A percentile compares a stretch with the other conserved stretches of the same genome.
Evolutionary conservation across 306 rosid species (phyloP).

Genomic region (Hylodesmum podocarpum): DNA sequence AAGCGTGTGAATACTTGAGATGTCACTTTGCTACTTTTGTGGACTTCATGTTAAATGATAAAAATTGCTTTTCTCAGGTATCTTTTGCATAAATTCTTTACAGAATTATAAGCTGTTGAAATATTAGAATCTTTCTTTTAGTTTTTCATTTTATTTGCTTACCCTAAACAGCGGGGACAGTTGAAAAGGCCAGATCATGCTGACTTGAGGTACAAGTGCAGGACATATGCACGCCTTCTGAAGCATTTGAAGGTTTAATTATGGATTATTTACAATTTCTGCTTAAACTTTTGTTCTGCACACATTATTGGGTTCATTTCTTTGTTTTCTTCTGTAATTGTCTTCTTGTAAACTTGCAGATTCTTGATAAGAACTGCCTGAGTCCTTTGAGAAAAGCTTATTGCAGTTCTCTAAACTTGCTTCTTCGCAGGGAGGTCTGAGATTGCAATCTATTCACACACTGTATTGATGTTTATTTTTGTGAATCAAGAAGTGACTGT

Average conservation of each 20-base stretch:
- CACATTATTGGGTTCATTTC: background rate
- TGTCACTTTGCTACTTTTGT: slow-evolving; percentile 80
- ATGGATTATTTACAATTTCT: slow-evolving; percentile 16
- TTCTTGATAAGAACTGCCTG: slow-evolving; percentile 84
- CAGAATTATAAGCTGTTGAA: slow-evolving; percentile 10
- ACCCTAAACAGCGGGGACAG: slow-evolving; percentile 77
- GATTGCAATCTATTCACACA: slow-evolving; percentile 33
- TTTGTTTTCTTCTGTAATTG: slow-evolving; percentile 16
- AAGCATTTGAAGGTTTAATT: slow-evolving; percentile 79
- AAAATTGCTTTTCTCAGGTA: slow-evolving; percentile 95
- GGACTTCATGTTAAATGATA: slow-evolving; percentile 88
- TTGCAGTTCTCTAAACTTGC: slow-evolving; percentile 89
- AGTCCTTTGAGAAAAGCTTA: slow-evolving; percentile 73
- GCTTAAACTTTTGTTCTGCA: slow-evolving; percentile 14
- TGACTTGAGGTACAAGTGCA: slow-evolving; percentile 87
- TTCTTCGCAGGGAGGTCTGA: slow-evolving; percentile 92
- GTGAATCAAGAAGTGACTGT: slow-evolving; percentile 17
- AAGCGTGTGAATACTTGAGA: slow-evolving; percentile 76
- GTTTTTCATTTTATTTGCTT: slow-evolving; percentile 37
- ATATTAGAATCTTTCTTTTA: background rate
- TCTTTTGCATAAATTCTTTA: slow-evolving; percentile 11
- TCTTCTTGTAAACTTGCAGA: slow-evolving; percentile 49
- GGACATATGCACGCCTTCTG: slow-evolving; percentile 90
- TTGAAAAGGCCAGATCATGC: slow-evolving; percentile 98
- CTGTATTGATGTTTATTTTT: slow-evolving; percentile 11